Conservation (phyloP, 2,329 filamentous ascomycete genomes). For the Alternaria sp. region DNA sequence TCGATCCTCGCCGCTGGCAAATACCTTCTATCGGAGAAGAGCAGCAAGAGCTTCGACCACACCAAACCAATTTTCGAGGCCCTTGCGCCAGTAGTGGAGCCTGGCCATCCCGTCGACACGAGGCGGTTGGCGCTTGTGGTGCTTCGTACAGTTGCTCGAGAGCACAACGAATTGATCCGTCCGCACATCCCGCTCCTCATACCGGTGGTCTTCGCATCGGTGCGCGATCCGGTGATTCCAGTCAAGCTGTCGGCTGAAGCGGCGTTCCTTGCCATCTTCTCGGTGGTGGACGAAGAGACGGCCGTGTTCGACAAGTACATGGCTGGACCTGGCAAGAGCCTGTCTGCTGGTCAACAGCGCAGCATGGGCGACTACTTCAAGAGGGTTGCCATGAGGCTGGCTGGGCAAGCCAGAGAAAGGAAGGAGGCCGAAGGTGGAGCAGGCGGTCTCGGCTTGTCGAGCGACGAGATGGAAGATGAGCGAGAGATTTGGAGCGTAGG, state of each 20-base stretch:
- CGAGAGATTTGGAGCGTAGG: slow-evolving; percentile 96
- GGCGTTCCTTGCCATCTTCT: slow-evolving; percentile 89
- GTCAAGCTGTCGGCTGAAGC: slow-evolving; percentile 95
- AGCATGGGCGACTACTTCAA: slow-evolving; percentile 98
- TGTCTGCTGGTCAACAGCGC: slow-evolving; percentile 77
- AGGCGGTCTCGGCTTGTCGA: slow-evolving; percentile 82
- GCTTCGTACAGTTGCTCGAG: slow-evolving; percentile 80
- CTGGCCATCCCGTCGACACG: slow-evolving; percentile 79
- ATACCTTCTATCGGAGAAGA: slow-evolving; percentile 73
- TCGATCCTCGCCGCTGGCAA: slow-evolving; percentile 89
- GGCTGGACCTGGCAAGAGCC: slow-evolving; percentile 66
- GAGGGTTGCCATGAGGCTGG: slow-evolving; percentile 82
- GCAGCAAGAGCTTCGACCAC: slow-evolving; percentile 73
- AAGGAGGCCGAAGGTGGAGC: slow-evolving; percentile 89
- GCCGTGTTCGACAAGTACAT: slow-evolving; percentile 93
- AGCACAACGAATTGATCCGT: slow-evolving; percentile 78
- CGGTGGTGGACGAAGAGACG: slow-evolving; percentile 83
- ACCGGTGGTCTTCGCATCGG: slow-evolving; percentile 83
- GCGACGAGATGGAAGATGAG: slow-evolving; percentile 93
- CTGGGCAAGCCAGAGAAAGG: slow-evolving; percentile 85
- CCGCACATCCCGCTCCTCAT: slow-evolving; percentile 83
- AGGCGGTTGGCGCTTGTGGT: slow-evolving; percentile 87
- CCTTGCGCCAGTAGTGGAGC: slow-evolving; percentile 75
- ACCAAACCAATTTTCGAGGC: slow-evolving; percentile 81
- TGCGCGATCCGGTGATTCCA: slow-evolving; percentile 90